Base-by-base conservation (phyloP, 2,329 filamentous ascomycete genomes). In the Cladosporium sp. region DNA sequence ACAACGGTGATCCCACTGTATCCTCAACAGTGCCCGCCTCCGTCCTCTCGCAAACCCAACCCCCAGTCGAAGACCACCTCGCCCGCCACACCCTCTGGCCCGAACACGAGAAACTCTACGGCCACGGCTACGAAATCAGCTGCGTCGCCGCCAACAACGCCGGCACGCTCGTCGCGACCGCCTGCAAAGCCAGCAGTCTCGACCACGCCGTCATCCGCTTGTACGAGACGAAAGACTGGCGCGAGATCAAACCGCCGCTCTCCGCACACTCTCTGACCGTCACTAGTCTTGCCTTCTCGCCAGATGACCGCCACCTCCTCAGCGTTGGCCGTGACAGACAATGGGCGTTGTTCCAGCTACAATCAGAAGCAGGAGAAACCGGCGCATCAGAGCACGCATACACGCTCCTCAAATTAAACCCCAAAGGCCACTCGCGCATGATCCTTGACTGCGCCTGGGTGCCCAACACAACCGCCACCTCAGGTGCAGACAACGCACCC, bases 61-160 rank as follows among this genome's bases (percentile, higher is more conserved):
- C 95, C 12, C 94, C 95, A 0, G 85, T 92, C 41, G 95, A 99
- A 78, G 95, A 98, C 77, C 90, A 92, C 64, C 87, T 99, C 2
- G 90, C 93, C 28, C 88, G 93, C 10, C 89, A 96, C 77, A 96
- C 95, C 0, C 87, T 99, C 36, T 99, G 93, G 93, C 95, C 95
- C 3, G 95, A 99, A 76, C 88, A 88, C 7, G 95, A 99, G 78
- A 99, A 99, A 81, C 86, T 99, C 1, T 99, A 99, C 79, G 95
- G 95, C 1, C 95, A 99, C 79, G 95, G 95, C 34, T 97, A 97
- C 79, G 95, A 99, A 78, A 94, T 99, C 59, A 96, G 92, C 1
- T 91, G 92, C 44, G 87, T 97, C 18, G 91, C 93, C 12, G 86
- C 90, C 8, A 92, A 88, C 73, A 86, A 91, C 74, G 88, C 93